Evolutionary conservation across 257 asterid genomes (phyloP).

Genomic region (Misopates orontium): DNA sequence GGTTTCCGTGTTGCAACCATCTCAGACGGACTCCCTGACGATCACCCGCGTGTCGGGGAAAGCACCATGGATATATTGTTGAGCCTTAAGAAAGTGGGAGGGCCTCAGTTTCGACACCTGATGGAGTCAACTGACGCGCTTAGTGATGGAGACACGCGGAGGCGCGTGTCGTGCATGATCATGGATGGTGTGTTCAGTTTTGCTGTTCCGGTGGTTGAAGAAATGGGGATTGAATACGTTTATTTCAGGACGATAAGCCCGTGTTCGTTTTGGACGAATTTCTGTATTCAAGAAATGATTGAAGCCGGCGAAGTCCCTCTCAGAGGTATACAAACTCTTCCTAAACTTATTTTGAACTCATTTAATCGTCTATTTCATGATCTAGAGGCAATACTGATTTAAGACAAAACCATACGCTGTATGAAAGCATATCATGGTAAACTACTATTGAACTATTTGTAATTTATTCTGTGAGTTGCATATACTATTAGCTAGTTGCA

Average conservation of each 20-base stretch:
- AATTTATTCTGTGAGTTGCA: no score
- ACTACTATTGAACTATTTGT: no score
- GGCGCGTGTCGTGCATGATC: slow-evolving; percentile 42
- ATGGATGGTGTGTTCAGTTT: slow-evolving; percentile 52
- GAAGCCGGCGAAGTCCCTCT: slow-evolving; percentile 53
- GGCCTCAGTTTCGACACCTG: slow-evolving; percentile 32
- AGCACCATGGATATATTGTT: slow-evolving; percentile 25
- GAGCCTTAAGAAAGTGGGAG: slow-evolving; percentile 36
- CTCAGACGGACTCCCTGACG: slow-evolving; percentile 50
- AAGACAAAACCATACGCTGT: no score
- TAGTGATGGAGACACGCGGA: slow-evolving; percentile 20
- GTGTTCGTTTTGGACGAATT: slow-evolving; percentile 53
- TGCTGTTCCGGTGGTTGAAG: slow-evolving; percentile 47
- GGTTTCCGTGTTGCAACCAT: slow-evolving; percentile 46
- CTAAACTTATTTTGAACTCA: no score
- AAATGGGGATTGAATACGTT: slow-evolving; percentile 41
- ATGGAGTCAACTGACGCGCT: slow-evolving; percentile 36
- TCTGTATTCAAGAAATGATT: slow-evolving; percentile 46
- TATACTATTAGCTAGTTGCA: no score
- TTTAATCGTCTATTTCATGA: no score
- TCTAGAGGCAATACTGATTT: no score
- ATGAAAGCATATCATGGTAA: no score
- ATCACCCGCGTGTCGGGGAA: slow-evolving; percentile 45
- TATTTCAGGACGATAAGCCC: slow-evolving; percentile 51
- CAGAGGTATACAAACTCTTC: slow-evolving; percentile 21